These are phyloP conservation scores for Cyberlindnera xylosilytica DNA, from an alignment of 805 yeast species.

Conservation along the genomic window DNA sequence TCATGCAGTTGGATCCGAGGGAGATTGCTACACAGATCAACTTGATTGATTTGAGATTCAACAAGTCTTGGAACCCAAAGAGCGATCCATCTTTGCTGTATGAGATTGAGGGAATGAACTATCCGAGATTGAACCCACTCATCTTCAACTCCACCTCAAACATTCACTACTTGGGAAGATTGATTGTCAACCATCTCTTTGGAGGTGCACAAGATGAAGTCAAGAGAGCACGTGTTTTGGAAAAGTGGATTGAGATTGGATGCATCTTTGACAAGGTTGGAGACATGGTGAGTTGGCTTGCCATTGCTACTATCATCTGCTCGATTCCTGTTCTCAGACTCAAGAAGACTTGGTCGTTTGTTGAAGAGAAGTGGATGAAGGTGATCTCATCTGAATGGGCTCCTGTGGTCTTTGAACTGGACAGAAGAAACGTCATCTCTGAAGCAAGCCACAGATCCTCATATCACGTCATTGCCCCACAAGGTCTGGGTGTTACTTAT, in stretches of 20 bases:
- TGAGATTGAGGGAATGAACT: conserved; percentile 33
- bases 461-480: conserved; percentile 78
- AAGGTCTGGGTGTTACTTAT: conserved; percentile 76
- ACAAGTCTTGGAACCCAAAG: conserved; percentile 72
- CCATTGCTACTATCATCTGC: conserved; percentile 78
- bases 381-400: conserved; percentile 82
- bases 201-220: conserved; percentile 36
- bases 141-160: conserved; percentile 64
- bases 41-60: conserved; percentile 62
- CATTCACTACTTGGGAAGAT: conserved; percentile 74
- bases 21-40: conserved; percentile 63
- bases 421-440: conserved; percentile 63
- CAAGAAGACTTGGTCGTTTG: conserved; percentile 68
- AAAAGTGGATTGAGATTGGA: conserved; percentile 86
- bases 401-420: conserved; percentile 86
- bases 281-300: conserved; percentile 93
- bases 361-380: conserved; percentile 56
- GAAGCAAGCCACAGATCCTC: conserved; percentile 56
- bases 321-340: conserved; percentile 80
- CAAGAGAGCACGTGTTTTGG: conserved; percentile 59
- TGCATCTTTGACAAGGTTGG: conserved; percentile 73
- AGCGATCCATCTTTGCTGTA: conserved; percentile 73
- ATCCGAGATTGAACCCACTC: conserved; percentile 64
- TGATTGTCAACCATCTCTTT: conserved; percentile 68
- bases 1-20: conserved; percentile 52